Conservation (phyloP, 2,329 filamentous ascomycete species). For the Diaporthe velutina region DNA sequence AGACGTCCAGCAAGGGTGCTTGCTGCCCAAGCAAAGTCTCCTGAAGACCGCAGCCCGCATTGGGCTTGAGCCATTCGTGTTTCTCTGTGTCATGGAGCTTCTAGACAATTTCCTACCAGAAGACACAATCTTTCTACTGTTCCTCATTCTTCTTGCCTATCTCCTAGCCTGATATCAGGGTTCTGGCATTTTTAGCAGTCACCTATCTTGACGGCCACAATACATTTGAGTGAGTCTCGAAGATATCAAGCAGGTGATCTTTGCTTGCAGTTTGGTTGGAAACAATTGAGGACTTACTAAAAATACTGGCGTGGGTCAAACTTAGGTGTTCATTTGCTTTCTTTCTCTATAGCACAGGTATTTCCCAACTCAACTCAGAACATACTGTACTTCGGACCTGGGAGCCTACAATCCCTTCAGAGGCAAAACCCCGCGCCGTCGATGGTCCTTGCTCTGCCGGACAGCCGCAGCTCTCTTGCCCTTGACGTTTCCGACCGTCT, state of each 20-base stretch:
- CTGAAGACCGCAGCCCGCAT: neutral
- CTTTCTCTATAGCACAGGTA: neutral
- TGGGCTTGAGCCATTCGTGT: neutral
- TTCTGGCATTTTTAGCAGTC: too few species aligned
- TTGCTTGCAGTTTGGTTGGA: too few species aligned
- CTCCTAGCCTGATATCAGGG: too few species aligned
- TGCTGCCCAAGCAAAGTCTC: neutral
- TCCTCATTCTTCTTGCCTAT: too few species aligned
- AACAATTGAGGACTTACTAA: neutral
- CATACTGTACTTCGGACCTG: neutral
- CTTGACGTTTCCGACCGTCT: neutral
- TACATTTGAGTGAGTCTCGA: too few species aligned
- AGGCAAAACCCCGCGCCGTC: slow-evolving; percentile 21
- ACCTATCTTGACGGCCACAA: too few species aligned
- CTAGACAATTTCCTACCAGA: too few species aligned
- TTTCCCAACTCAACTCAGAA: neutral
- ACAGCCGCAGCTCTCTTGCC: slow-evolving; percentile 24
- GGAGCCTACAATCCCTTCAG: slow-evolving; percentile 1
- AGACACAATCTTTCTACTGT: too few species aligned
- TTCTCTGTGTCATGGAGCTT: too few species aligned
- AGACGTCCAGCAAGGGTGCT: neutral
- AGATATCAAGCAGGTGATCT: too few species aligned
- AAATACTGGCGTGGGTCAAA: too few species aligned
- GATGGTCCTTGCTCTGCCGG: slow-evolving; percentile 23
- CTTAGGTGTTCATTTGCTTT: neutral